Percentiles rank a stretch among this genome's conserved stretches.
Conservation (phyloP, 257 asterid species). For the Fraxinus cuspidata region DNA sequence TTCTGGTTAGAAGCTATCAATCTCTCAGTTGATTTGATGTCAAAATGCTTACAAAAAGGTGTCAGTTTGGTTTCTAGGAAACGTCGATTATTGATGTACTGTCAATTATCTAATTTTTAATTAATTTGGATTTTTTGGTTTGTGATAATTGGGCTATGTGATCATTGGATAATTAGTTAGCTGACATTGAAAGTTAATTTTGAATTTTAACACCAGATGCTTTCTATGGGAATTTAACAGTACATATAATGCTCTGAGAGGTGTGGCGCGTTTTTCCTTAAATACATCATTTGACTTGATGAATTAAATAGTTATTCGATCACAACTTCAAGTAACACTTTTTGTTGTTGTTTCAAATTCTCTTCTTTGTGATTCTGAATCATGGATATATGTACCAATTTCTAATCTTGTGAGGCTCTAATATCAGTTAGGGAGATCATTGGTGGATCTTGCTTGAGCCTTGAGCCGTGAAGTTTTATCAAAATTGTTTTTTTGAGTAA, state of each 20-base stretch:
- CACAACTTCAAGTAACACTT: conserved; percentile 1
- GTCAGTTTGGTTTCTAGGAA: not conserved
- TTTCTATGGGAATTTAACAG: not conserved
- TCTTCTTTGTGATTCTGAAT: conserved; percentile 14
- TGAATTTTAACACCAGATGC: not conserved
- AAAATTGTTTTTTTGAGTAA: conserved; percentile 41
- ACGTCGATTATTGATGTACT: not conserved
- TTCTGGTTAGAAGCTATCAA: conserved; percentile 1
- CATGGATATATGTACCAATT: conserved; percentile 1
- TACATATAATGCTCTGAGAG: conserved; percentile 6
- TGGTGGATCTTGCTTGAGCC: conserved; percentile 29
- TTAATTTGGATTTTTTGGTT: not conserved
- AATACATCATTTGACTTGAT: not conserved
- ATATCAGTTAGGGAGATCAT: conserved; percentile 10
- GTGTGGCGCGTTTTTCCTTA: not conserved
- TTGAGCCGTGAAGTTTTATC: conserved; percentile 30
- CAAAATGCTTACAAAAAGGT: not conserved
- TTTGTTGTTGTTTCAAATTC: conserved; percentile 1
- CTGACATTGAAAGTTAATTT: not conserved
- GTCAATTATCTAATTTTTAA: not conserved
- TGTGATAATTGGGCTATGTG: not conserved
- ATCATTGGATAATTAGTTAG: not conserved
- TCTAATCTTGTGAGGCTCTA: conserved; percentile 17
- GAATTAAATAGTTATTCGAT: not conserved
- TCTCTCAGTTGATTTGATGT: not conserved